Conservation (phyloP, 495 filamentous ascomycete species). For the Ascodesmis nigricans region DNA sequence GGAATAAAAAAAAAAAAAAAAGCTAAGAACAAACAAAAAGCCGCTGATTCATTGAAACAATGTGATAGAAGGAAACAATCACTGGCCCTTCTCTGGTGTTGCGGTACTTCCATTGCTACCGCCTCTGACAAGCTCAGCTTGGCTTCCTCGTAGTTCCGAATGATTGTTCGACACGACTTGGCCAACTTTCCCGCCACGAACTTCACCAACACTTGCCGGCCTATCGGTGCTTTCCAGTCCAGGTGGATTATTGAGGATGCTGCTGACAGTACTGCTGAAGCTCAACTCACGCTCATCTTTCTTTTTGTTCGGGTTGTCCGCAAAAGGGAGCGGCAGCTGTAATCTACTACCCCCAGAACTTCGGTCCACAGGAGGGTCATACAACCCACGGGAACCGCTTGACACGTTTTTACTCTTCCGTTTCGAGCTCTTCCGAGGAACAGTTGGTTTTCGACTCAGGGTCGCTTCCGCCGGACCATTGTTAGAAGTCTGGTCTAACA, state of each 20-base stretch:
- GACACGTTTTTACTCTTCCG: slow-evolving; percentile 24
- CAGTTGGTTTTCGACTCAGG: slow-evolving; percentile 23
- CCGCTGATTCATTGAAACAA: no score
- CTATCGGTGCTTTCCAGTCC: slow-evolving; percentile 13
- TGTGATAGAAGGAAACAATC: no score
- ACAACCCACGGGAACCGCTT: slow-evolving; percentile 15
- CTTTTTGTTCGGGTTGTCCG: background rate
- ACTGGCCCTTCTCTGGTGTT: no score
- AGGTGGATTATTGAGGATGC: slow-evolving; percentile 16
- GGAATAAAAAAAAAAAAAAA: background rate
- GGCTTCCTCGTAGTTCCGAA: background rate
- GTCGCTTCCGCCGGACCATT: slow-evolving; percentile 1
- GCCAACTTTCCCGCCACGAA: slow-evolving; percentile 2
- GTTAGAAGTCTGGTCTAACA: slow-evolving; percentile 16
- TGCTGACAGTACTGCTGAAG: slow-evolving; percentile 14
- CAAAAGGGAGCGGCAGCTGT: slow-evolving; percentile 16
- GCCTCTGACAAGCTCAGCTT: slow-evolving; percentile 2
- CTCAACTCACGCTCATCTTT: slow-evolving; percentile 5
- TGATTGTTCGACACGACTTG: background rate
- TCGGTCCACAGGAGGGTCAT: slow-evolving; percentile 10
- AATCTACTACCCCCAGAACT: slow-evolving; percentile 9
- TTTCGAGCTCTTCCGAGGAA: slow-evolving; percentile 43
- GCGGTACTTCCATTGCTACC: no score
- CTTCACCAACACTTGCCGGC: slow-evolving; percentile 17
- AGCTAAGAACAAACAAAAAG: background rate